Conservation (phyloP, 2,329 filamentous ascomycete species). For the Colletotrichum phormii region DNA sequence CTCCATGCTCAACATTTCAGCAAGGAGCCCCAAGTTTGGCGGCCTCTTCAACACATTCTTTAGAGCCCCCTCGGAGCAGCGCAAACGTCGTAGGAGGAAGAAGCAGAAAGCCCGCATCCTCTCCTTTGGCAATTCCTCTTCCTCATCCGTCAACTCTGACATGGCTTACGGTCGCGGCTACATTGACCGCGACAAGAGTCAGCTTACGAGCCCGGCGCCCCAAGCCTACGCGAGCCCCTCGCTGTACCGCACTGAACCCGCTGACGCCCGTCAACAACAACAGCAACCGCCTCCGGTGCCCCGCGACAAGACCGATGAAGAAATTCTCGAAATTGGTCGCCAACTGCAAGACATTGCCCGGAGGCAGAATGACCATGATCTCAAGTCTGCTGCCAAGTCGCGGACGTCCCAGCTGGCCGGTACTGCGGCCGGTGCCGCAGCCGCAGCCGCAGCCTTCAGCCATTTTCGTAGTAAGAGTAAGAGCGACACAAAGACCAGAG, state of each 20-base stretch:
- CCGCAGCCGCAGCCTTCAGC: slow-evolving; percentile 51
- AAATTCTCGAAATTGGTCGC: slow-evolving; percentile 67
- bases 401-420: slow-evolving; percentile 50
- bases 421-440: slow-evolving; percentile 44
- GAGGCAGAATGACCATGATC: slow-evolving; percentile 62
- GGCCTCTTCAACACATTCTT: slow-evolving; percentile 74
- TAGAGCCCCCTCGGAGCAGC: slow-evolving; percentile 68
- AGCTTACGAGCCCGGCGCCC: slow-evolving; percentile 34
- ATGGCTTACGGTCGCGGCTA: slow-evolving; percentile 75
- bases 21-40: slow-evolving; percentile 59
- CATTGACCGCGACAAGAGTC: slow-evolving; percentile 54
- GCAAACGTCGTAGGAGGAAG: slow-evolving; percentile 50
- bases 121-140: slow-evolving; percentile 72
- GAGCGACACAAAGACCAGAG: slow-evolving; percentile 49
- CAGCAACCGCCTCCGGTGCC: slow-evolving; percentile 33
- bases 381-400: slow-evolving; percentile 53
- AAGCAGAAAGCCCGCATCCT: slow-evolving; percentile 66
- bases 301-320: slow-evolving; percentile 62
- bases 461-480: slow-evolving; percentile 54
- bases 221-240: slow-evolving; percentile 22
- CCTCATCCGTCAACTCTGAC: slow-evolving; percentile 75
- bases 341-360: slow-evolving; percentile 65
- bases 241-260: slow-evolving; percentile 22
- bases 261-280: slow-evolving; percentile 36
- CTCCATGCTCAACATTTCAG: slow-evolving; percentile 76